phyloP scores from a whole-genome alignment of 352 stramenopile species.

The Aphanomyces invadans region DNA sequence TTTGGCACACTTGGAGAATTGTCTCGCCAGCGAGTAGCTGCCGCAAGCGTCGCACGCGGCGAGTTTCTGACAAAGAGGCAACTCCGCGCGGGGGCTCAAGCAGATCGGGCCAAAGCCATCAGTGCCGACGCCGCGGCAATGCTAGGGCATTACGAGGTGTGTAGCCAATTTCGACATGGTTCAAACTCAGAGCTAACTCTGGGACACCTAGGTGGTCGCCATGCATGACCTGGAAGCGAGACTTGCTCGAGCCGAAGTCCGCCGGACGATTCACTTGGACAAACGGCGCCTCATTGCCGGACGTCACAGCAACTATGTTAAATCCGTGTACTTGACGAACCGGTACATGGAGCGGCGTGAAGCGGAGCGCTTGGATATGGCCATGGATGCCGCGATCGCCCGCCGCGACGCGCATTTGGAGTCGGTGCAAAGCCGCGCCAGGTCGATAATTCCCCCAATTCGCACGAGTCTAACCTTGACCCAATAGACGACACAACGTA shows the following conservation, averaged over 20 bases:
- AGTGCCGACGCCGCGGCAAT: slow-evolving; percentile 3
- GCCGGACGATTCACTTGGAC: slow-evolving; percentile 15
- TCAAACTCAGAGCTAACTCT: no score
- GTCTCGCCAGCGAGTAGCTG: not conserved
- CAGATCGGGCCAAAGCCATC: slow-evolving; percentile 14
- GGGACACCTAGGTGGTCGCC: not conserved
- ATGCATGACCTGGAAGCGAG: slow-evolving; percentile 9
- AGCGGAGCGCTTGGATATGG: slow-evolving; percentile 5
- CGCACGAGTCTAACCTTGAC: not conserved
- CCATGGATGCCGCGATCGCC: slow-evolving; percentile 3
- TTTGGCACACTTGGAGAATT: not conserved
- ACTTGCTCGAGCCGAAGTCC: slow-evolving; percentile 12
- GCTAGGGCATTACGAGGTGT: slow-evolving; percentile 10
- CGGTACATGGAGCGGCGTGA: slow-evolving; percentile 13
- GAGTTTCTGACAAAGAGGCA: not conserved
- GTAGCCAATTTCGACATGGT: no score
- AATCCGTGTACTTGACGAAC: slow-evolving; percentile 22
- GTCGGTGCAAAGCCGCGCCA: not conserved
- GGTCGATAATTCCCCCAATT: not conserved
- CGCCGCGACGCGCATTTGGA: slow-evolving; percentile 8
- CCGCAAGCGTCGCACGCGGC: not conserved
- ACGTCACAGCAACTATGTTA: slow-evolving; percentile 19
- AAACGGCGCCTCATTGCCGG: slow-evolving; percentile 17
- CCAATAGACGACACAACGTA: slow-evolving; percentile 19
- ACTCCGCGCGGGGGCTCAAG: not conserved